Evolutionary conservation across 768 basidiomycete species (phyloP), one percentile per base, ranked within the genome.

Genomic region (Cystobasidiopsis lactophilus): DNA sequence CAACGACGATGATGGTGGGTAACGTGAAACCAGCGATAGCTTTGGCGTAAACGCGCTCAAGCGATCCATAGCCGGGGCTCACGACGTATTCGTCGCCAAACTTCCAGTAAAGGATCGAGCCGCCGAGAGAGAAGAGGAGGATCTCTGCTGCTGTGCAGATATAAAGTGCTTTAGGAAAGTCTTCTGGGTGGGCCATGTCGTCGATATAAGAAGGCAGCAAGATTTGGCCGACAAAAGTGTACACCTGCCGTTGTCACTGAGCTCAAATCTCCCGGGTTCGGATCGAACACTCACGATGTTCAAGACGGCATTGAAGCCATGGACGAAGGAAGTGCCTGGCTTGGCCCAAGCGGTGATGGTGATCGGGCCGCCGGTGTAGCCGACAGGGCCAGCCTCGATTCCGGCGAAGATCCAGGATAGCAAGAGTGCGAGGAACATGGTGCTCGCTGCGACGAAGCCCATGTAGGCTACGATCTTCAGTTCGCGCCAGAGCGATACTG

Each of bases 381-480:
- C 71, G 24, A 50, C 46, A 0, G 74, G 74, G 50, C 70, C 66
- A 29, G 59, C 65, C 55, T 72, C 68, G 0, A 70, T 58, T 3
- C 70, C 71, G 23, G 66, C 52, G 52, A 70, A 55, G 38, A 51
- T 30, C 26, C 51, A 43, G 43, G 19, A 40, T 2, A 74, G 63
- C 0, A 73, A 53, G 9, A 72, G 68, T 5, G 71, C 70, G 43
- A 73, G 65, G 29, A 70, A 70, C 73, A 74, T 74, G 0, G 71
- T 73, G 3, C 67, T 66, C 40, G 69, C 69, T 1, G 59, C 59
- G 58, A 72, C 67, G 2, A 66, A 60, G 5, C 72, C 60, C 26
- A 62, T 33, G 2, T 43, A 30, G 0, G 54, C 51, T 46, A 75
- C 64, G 55, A 60, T 65, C 29, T 70, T 62, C 1, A 72, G 71